Base-by-base conservation (phyloP, 495 filamentous ascomycete species). In the Penicillium coprophilum region DNA sequence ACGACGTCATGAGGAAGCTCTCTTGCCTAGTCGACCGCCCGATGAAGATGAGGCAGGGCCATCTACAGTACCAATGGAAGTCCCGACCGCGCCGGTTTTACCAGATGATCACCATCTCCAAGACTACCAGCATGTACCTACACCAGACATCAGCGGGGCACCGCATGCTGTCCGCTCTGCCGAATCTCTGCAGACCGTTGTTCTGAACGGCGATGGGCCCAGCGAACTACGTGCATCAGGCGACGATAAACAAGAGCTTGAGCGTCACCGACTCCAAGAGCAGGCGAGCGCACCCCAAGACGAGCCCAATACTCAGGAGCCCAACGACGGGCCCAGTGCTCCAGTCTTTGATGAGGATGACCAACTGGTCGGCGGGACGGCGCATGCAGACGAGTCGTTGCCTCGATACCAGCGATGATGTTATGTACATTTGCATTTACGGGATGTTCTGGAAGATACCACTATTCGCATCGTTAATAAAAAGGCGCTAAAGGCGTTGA, bases 161-260 rank as follows among this genome's bases (percentile, higher is more conserved):
- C 62, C 73, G 30, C 71, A 74, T 48, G 62, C 69, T n/a, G 64
- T 76, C 31, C 67, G 70, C 39, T 77, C 74, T 36, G 70, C 66
- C 9, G 72, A 75, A 47, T 80, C 77, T 3, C 47, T 73, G 24
- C 72, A 79, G 55, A 76, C 73, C 2, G 62, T 75, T 10, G 63
- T 76, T 20, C 34, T 55, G 12, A 66, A 69, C 30, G 61, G 64
- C 10, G 32, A 55, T 38, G 63, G 60, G 12, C 62, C 73, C 3
- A 61, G 58, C 10, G 65, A 59, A 15, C 53, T 66, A 19, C 55
- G 66, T 21, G 59, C 50, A 1, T 55, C 58, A 13, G 46, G 52
- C n/a, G 89, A 91, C 21, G 92, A 96, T 65, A 96, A 96, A 67
- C 85, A 88, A 62, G 93, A 96, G 63, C 77, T 91, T 20, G 90